Base-by-base conservation (phyloP, 2,329 filamentous ascomycete species). In the Nothophaeocryptopus gaeumannii region DNA sequence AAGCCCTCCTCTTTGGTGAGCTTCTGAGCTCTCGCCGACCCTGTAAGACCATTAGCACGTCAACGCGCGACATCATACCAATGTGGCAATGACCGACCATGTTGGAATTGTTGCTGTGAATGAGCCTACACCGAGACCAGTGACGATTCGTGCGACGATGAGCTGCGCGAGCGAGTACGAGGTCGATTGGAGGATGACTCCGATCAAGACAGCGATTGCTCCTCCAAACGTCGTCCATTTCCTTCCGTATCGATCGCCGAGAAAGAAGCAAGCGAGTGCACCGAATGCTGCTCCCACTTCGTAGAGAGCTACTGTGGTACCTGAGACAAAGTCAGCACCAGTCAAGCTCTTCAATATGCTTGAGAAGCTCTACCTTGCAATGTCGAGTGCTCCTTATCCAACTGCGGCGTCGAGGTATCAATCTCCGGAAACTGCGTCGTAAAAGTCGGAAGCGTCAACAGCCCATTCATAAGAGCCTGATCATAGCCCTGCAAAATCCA, bases 111-210 rank as follows among this genome's bases (percentile, higher is more conserved):
- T 61, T 2, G 59, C 55, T 2, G 59, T 60, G 49, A 60, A 60
- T n/a, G 50, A 47, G 10, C 59, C 61, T 7, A 77, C 77, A 9
- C 76, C 78, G 42, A 79, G 62, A 48, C 53, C 55, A 7, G 76
- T 78, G 39, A 79, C 69, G 12, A 75, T 70, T 40, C 77, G 71
- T 10, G 76, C 77, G 41, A 78, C 63, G 50, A 78, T 77, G 61
- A 78, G 75, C 53, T 79, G 76, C 10, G 74, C 71, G 2, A 65
- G 44, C 0, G 71, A 67, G 12, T 67, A 67, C 1, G 64, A 41
- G 7, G 65, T 62, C 10, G 69, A 55, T 40, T 73, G 71, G 4
- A 74, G 67, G 26, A 71, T 60, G 2, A 70, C 67, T 10, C 72
- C 72, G 9, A 74, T 43, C 10, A 73, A 67, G 60, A 72, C 72